Evolutionary conservation across 306 rosid species (phyloP).

Genomic region (Luffa acutangula): DNA sequence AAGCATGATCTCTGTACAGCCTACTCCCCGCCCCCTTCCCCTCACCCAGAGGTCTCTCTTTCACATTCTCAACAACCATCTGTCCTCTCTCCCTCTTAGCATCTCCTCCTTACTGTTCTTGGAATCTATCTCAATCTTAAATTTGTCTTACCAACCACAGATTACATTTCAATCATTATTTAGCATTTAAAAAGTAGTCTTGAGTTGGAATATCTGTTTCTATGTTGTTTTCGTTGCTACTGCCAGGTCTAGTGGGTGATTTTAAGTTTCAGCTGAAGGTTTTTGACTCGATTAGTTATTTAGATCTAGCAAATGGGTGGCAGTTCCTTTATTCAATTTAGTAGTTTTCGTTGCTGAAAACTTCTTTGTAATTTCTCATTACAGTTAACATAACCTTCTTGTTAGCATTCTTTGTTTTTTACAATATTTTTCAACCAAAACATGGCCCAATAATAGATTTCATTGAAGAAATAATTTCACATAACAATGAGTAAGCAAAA

Average conservation of each 20-base stretch:
- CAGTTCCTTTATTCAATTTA: neutral
- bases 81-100: neutral
- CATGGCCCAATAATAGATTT: neutral
- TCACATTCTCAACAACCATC: neutral
- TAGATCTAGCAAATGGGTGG: neutral
- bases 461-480: neutral
- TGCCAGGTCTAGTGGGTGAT: neutral
- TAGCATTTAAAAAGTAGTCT: neutral
- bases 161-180: neutral
- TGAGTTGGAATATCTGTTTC: neutral
- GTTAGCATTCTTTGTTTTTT: neutral
- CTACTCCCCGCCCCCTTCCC: too few species aligned
- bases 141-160: neutral
- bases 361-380: neutral
- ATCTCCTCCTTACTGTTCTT: neutral
- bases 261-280: neutral
- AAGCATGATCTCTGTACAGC: too few species aligned
- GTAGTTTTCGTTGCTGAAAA: neutral
- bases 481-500: neutral
- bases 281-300: neutral
- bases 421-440: neutral
- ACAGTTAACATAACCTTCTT: neutral
- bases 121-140: too few species aligned
- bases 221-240: neutral
- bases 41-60: neutral